Percentiles rank a stretch among this genome's conserved stretches.
Conservation (phyloP, 805 yeast species). For the Wickerhamomyces kurtzmanii region DNA sequence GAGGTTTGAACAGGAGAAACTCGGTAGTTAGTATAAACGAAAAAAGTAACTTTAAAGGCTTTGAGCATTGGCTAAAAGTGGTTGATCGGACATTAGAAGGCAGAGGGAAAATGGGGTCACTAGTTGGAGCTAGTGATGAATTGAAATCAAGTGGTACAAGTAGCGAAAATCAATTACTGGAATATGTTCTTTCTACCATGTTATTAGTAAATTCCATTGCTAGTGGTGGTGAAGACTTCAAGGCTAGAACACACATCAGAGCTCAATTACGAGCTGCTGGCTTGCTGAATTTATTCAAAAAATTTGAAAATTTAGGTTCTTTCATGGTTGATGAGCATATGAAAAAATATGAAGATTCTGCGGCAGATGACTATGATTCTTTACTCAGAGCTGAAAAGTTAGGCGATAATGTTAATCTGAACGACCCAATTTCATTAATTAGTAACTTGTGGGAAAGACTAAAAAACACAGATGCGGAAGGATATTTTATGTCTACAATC, state of each 20-base stretch:
- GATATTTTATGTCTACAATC: slow-evolving; percentile 38
- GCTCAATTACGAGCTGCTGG: slow-evolving; percentile 51
- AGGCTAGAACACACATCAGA: slow-evolving; percentile 46
- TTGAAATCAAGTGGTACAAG: slow-evolving; percentile 38
- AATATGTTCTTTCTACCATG: slow-evolving; percentile 64
- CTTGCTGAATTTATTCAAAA: slow-evolving; percentile 37
- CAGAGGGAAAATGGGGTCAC: slow-evolving; percentile 80
- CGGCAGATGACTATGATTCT: slow-evolving; percentile 46
- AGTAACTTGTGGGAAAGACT: slow-evolving; percentile 53
- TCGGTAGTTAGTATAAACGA: slow-evolving; percentile 12
- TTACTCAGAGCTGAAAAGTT: slow-evolving; percentile 23
- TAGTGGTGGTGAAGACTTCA: slow-evolving; percentile 23
- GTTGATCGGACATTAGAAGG: slow-evolving; percentile 70
- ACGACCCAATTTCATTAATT: slow-evolving; percentile 58
- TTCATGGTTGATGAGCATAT: slow-evolving; percentile 60
- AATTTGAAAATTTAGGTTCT: slow-evolving; percentile 41
- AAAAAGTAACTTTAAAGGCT: slow-evolving; percentile 30
- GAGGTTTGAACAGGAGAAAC: slow-evolving; percentile 24
- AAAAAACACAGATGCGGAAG: slow-evolving; percentile 38
- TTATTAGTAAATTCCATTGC: slow-evolving; percentile 59
- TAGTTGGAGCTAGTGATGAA: slow-evolving; percentile 90
- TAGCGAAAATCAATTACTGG: slow-evolving; percentile 55
- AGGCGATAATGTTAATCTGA: slow-evolving; percentile 31
- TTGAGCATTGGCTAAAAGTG: slow-evolving; percentile 62
- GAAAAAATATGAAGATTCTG: slow-evolving; percentile 44